phyloP scores from a whole-genome alignment of 306 rosid genomes.

The Psophocarpus tetragonolobus region DNA sequence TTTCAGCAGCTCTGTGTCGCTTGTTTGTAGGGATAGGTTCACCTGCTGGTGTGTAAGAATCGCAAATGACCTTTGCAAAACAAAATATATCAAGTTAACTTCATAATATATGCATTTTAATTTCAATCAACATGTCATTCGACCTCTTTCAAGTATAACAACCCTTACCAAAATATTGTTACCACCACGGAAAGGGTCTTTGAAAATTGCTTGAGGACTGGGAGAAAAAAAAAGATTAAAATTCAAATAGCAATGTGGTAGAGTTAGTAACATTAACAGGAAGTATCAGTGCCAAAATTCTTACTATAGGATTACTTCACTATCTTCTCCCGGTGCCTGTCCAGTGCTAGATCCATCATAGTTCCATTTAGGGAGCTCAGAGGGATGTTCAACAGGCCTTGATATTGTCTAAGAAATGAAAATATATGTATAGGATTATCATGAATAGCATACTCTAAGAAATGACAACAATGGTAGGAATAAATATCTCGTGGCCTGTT shows the following conservation, averaged over 20 bases:
- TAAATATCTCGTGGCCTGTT: background rate
- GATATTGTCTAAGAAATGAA: slow-evolving; percentile 69
- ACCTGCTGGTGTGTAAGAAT: slow-evolving; percentile 85
- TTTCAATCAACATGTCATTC: slow-evolving; percentile 25
- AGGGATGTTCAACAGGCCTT: slow-evolving; percentile 88
- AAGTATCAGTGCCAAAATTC: slow-evolving; percentile 40
- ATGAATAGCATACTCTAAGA: slow-evolving; percentile 17
- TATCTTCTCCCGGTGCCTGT: slow-evolving; percentile 98
- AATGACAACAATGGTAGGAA: background rate
- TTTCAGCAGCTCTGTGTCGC: slow-evolving; percentile 82
- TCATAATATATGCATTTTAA: slow-evolving; percentile 27
- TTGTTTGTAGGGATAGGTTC: slow-evolving; percentile 98
- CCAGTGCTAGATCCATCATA: slow-evolving; percentile 99
- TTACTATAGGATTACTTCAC: slow-evolving; percentile 99
- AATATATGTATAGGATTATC: slow-evolving; percentile 11
- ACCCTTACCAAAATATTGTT: slow-evolving; percentile 90
- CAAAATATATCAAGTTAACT: slow-evolving; percentile 30
- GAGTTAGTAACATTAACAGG: background rate
- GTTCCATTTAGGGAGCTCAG: slow-evolving; percentile 99
- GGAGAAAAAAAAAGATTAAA: background rate
- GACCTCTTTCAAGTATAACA: slow-evolving; percentile 24
- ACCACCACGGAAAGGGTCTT: slow-evolving; percentile 98
- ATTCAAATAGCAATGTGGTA: slow-evolving; percentile 30
- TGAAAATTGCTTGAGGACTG: slow-evolving; percentile 97
- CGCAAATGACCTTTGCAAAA: slow-evolving; percentile 78